Conservation (phyloP, 2,329 filamentous ascomycete species). For the Nectriaceae sp. region DNA sequence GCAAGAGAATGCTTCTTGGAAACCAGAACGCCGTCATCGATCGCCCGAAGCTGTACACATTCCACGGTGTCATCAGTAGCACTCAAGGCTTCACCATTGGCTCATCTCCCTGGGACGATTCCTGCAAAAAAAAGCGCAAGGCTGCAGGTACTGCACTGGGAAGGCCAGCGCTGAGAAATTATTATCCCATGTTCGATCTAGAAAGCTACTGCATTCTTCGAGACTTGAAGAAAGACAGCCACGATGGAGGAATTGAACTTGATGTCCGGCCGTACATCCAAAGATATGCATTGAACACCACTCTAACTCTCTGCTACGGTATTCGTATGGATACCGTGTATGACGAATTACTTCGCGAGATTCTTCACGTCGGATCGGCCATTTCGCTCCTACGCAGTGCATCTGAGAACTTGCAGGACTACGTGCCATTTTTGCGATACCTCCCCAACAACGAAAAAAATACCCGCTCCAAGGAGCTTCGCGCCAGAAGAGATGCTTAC, state of each 20-base stretch:
- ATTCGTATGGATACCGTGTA: constrained; percentile 57
- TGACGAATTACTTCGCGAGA: constrained; percentile 52
- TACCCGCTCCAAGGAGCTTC: constrained; percentile 45
- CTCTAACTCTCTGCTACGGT: constrained; percentile 55
- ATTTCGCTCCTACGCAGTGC: constrained; percentile 52
- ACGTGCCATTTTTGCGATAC: constrained; percentile 51
- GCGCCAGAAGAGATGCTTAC: constrained; percentile 50
- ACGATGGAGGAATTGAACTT: constrained; percentile 43
- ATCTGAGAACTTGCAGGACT: constrained; percentile 56
- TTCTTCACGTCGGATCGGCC: constrained; percentile 53
- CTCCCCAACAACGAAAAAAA: constrained; percentile 55
- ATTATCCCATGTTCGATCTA: constrained; percentile 55
- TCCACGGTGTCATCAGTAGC: constrained; percentile 53
- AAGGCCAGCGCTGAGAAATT: constrained; percentile 46
- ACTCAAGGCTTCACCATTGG: constrained; percentile 58
- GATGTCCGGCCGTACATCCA: constrained; percentile 53
- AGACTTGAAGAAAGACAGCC: constrained; percentile 47
- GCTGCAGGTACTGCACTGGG: constrained; percentile 50
- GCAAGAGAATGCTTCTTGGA: constrained; percentile 50
- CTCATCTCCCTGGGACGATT: constrained; percentile 54
- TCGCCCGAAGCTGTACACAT: constrained; percentile 52
- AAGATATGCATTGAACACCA: constrained; percentile 55
- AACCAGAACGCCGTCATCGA: constrained; percentile 53
- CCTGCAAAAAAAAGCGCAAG: constrained; percentile 54
- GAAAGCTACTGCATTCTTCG: constrained; percentile 53